Evolutionary conservation across 2,329 filamentous ascomycete species (phyloP).

Genomic region (Colletotrichum sidae): DNA sequence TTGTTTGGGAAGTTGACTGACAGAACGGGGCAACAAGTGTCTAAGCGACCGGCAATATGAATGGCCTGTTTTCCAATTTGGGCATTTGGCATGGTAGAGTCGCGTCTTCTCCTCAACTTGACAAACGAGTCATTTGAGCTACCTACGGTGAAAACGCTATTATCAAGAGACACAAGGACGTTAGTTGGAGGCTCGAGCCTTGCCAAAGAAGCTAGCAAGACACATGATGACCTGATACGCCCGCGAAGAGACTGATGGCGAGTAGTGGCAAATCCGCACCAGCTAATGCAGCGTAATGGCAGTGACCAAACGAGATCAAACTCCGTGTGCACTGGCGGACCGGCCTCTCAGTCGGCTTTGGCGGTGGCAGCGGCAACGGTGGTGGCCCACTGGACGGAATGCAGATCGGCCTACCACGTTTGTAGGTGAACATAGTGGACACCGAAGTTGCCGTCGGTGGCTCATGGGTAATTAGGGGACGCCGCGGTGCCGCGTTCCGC

Average conservation of each 20-base stretch:
- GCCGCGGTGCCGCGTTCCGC: neutral
- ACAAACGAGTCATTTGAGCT: conserved; percentile 4
- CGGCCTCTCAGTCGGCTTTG: neutral
- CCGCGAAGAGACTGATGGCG: conserved; percentile 8
- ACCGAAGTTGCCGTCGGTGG: conserved; percentile 9
- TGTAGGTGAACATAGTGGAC: neutral
- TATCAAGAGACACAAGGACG: neutral
- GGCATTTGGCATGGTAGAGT: neutral
- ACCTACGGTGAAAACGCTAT: neutral
- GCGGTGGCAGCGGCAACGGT: neutral
- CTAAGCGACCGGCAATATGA: conserved; percentile 11
- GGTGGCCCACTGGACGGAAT: neutral
- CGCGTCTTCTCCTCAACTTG: neutral
- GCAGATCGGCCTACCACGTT: conserved; percentile 14
- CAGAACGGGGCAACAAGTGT: conserved; percentile 22
- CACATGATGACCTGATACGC: conserved; percentile 21
- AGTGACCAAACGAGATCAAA: neutral
- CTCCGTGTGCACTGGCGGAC: conserved; percentile 1
- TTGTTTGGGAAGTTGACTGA: conserved; percentile 19
- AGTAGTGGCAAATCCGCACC: neutral
- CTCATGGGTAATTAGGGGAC: neutral
- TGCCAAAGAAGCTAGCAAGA: conserved; percentile 1
- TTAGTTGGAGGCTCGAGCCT: conserved; percentile 17
- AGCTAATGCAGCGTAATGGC: conserved; percentile 4
- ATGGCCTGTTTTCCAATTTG: conserved; percentile 11